Base-by-base conservation (phyloP, 2,329 filamentous ascomycete genomes). In the Pseudonectria buxi region DNA sequence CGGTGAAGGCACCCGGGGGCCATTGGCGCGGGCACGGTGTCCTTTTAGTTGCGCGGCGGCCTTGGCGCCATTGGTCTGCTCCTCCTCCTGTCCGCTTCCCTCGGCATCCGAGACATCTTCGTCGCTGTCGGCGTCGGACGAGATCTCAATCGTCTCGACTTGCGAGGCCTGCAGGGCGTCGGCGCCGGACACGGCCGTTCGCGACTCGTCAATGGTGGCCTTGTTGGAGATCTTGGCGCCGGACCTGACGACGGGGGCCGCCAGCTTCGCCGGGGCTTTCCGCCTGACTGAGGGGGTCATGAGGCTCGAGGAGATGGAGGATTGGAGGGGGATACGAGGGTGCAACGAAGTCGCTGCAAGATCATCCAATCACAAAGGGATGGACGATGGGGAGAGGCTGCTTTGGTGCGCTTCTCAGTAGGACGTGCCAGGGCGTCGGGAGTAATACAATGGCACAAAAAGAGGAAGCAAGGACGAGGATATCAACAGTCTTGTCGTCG, bases 211-310 rank as follows among this genome's bases (percentile, higher is more conserved):
- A 41, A 81, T 68, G 37, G 63, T 67, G 28, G 63, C 58, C 52
- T 69, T 76, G 30, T 63, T 59, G 3, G 66, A 51, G 13, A 64
- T 56, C 54, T 73, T 76, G 39, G 74, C 74, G 53, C 64, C 69
- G 36, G 68, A 63, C 56, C 69, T 74, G 41, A 73, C 63, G 11
- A 67, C 63, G 1, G 78, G 78, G 40, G 69, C 62, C 38, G 72
- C 74, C 51, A 81, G 64, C 61, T 72, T 72, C 44, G 68, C 65
- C 41, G 73, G 62, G 38, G 70, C 64, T 68, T 78, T 81, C 55
- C 76, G 67, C 60, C 78, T 81, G 29, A 75, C 72, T 42, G 76
- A 75, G 71, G 78, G 77, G 42, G 54, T 50, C 49, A 52, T 56
- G 41, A 39, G 38, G 34, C 24, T 28, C 26, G 22, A 30, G 33